These are phyloP conservation scores for Astragalus glycyphyllos DNA, from an alignment of 306 rosid species.

Conservation along the genomic window DNA sequence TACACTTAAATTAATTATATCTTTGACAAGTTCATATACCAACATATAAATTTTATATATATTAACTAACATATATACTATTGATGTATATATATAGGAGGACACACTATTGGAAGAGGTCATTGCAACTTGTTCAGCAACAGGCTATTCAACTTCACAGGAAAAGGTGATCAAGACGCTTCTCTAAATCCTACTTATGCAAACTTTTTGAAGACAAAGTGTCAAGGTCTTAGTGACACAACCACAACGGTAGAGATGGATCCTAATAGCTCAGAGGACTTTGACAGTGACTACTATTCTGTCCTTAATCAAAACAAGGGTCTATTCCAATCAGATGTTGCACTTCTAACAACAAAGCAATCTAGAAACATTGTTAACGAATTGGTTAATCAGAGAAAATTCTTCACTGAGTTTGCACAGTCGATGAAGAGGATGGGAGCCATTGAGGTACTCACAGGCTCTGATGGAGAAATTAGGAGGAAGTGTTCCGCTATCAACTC, in stretches of 20 bases:
- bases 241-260: constrained; percentile 54
- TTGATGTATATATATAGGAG: constrained; percentile 35
- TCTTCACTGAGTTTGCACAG: constrained; percentile 46
- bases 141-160: constrained; percentile 67
- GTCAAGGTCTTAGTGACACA: constrained; percentile 41
- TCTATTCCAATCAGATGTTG: constrained; percentile 64
- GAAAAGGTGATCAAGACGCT: constrained; percentile 73
- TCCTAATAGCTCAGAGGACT: constrained; percentile 40
- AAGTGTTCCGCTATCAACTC: constrained; percentile 61
- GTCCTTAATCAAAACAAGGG: constrained; percentile 49
- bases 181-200: constrained; percentile 55
- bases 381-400: constrained; percentile 40
- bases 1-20: background rate
- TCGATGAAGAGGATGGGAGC: constrained; percentile 70
- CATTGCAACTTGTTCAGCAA: constrained; percentile 55
- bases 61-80: background rate
- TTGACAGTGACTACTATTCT: constrained; percentile 52
- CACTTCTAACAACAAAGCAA: constrained; percentile 47
- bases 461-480: constrained; percentile 63
- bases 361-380: constrained; percentile 27
- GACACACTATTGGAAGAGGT: constrained; percentile 61
- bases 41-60: background rate
- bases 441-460: constrained; percentile 52
- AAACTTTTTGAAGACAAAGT: constrained; percentile 38
- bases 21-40: background rate